Conservation (phyloP, 2,329 filamentous ascomycete genomes). For the Pseudocercospora crystallina region DNA sequence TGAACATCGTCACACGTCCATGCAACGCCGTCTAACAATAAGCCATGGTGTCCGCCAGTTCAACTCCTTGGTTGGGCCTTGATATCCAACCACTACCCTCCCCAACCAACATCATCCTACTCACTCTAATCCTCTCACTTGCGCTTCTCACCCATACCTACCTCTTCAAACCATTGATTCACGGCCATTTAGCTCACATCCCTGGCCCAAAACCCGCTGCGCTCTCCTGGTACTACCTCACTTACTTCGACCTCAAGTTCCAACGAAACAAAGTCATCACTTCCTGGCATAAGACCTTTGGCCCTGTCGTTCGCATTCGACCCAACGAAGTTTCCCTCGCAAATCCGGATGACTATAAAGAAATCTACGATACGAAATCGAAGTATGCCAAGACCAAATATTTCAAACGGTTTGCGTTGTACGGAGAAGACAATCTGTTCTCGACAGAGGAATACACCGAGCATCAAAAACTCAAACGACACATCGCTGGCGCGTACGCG, state of each 20-base stretch:
- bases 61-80: too few species aligned
- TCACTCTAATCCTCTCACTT: too few species aligned
- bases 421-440: slow-evolving; percentile 8
- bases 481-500: background rate
- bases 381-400: slow-evolving; percentile 2
- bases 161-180: slow-evolving; percentile 30
- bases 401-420: slow-evolving; percentile 6
- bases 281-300: too few species aligned
- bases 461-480: slow-evolving; percentile 1
- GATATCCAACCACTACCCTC: too few species aligned
- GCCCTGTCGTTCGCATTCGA: slow-evolving; percentile 2
- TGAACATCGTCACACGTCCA: too few species aligned
- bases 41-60: too few species aligned
- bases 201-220: slow-evolving; percentile 39
- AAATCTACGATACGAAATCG: slow-evolving; percentile 6
- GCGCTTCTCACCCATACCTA: background rate
- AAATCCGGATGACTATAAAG: slow-evolving; percentile 6
- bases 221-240: slow-evolving; percentile 26
- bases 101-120: too few species aligned
- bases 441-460: slow-evolving; percentile 4
- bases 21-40: too few species aligned
- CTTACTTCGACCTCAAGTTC: slow-evolving; percentile 21
- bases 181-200: slow-evolving; percentile 40
- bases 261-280: background rate
- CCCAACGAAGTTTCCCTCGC: slow-evolving; percentile 6